Conservation (phyloP, 2,329 filamentous ascomycete genomes). For the Apiospora phragmitis region DNA sequence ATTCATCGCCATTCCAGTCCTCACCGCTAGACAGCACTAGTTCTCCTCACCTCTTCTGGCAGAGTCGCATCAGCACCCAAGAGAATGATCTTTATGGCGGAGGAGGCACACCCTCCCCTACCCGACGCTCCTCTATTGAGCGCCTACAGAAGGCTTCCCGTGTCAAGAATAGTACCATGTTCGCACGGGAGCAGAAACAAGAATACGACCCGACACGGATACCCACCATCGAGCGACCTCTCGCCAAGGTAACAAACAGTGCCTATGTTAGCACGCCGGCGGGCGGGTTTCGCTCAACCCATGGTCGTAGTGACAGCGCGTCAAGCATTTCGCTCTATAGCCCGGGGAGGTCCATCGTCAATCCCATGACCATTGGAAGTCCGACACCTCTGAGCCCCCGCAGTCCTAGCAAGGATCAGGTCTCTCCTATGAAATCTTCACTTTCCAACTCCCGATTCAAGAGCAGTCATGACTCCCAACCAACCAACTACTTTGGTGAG, state of each 20-base stretch:
- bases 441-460: slow-evolving; percentile 69
- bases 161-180: slow-evolving; percentile 97
- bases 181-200: slow-evolving; percentile 86
- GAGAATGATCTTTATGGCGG: slow-evolving; percentile 63
- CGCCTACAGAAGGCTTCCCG: slow-evolving; percentile 91
- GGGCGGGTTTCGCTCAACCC: slow-evolving; percentile 49
- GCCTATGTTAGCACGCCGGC: slow-evolving; percentile 62
- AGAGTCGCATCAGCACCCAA: slow-evolving; percentile 58
- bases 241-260: slow-evolving; percentile 75
- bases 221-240: slow-evolving; percentile 77
- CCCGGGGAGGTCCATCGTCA: slow-evolving; percentile 48
- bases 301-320: slow-evolving; percentile 58
- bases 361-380: slow-evolving; percentile 12
- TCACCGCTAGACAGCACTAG: slow-evolving; percentile 68
- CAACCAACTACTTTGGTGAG: slow-evolving; percentile 67
- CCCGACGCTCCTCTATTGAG: slow-evolving; percentile 88
- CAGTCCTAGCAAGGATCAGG: slow-evolving; percentile 68
- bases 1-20: slow-evolving; percentile 82
- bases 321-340: slow-evolving; percentile 59
- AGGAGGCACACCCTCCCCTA: slow-evolving; percentile 66
- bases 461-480: slow-evolving; percentile 69
- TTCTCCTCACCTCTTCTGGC: slow-evolving; percentile 91
- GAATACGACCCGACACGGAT: slow-evolving; percentile 85
- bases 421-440: slow-evolving; percentile 87
- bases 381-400: slow-evolving; percentile 24